Evolutionary conservation across 768 basidiomycete genomes (phyloP).

Genomic region (Neoboletus magnificus): DNA sequence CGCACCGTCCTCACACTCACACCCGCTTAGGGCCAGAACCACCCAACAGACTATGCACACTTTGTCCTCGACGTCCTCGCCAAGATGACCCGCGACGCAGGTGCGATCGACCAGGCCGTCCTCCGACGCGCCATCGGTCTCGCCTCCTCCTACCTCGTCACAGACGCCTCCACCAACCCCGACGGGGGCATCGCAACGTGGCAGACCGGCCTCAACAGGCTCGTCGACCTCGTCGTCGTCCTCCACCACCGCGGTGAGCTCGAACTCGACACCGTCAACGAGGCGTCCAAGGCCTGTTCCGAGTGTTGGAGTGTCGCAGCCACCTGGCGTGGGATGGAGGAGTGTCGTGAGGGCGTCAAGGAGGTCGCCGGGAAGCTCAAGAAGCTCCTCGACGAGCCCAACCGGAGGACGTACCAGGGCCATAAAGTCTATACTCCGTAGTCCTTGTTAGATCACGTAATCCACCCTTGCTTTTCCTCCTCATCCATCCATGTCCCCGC

Average conservation of each 20-base stretch:
- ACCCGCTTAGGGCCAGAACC: conserved; percentile 27
- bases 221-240: conserved; percentile 72
- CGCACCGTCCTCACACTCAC: not conserved
- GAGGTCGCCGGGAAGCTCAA: conserved; percentile 62
- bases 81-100: conserved; percentile 44
- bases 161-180: conserved; percentile 64
- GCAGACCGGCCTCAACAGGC: conserved; percentile 61
- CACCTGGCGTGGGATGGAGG: conserved; percentile 65
- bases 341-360: conserved; percentile 59
- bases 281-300: conserved; percentile 58
- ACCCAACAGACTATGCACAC: conserved; percentile 56
- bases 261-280: conserved; percentile 73
- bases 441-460: conserved; percentile 9
- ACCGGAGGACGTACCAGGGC: conserved; percentile 30
- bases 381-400: conserved; percentile 37
- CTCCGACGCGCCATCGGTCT: conserved; percentile 65
- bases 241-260: conserved; percentile 65
- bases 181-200: conserved; percentile 57
- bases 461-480: not conserved
- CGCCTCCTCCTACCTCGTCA: conserved; percentile 75
- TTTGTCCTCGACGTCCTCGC: conserved; percentile 57
- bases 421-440: conserved; percentile 32
- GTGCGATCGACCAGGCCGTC: conserved; percentile 55
- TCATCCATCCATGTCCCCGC: not conserved
- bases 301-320: conserved; percentile 78